Evolutionary conservation across 495 filamentous ascomycete genomes (phyloP).

Genomic region (Astrocystis sublimbata): DNA sequence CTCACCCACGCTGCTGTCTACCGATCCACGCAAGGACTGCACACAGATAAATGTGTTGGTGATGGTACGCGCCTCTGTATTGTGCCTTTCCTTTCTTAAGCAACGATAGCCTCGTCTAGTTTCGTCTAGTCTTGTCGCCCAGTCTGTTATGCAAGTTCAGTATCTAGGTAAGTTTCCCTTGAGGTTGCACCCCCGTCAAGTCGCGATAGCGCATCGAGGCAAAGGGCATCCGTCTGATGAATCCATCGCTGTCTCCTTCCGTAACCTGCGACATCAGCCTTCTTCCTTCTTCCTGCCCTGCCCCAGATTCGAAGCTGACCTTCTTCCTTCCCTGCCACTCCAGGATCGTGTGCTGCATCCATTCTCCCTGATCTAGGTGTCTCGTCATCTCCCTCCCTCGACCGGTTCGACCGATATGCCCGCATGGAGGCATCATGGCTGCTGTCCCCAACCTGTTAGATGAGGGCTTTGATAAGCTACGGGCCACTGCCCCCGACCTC

Average conservation of each 20-base stretch:
- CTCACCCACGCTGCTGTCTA: not conserved
- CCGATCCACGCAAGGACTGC: not conserved
- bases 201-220: too few relatives aligned
- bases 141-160: too few relatives aligned
- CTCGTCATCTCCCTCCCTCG: not conserved
- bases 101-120: too few relatives aligned
- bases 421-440: conserved; percentile 23
- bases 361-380: not conserved
- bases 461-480: conserved; percentile 26
- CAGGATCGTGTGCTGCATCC: too few relatives aligned
- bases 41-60: too few relatives aligned
- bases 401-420: conserved; percentile 27
- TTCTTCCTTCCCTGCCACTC: too few relatives aligned
- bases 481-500: conserved; percentile 42
- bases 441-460: conserved; percentile 22
- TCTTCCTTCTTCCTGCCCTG: too few relatives aligned
- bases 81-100: not conserved
- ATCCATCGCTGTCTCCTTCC: not conserved
- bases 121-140: not conserved
- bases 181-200: too few relatives aligned
- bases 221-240: not conserved
- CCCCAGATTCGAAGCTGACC: too few relatives aligned
- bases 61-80: not conserved
- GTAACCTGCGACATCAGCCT: not conserved
- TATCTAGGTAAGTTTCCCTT: too few relatives aligned